Evolutionary conservation across 2,329 filamentous ascomycete genomes (phyloP), one percentile per base, ranked within the genome.

Genomic region (Didymella exigua): DNA sequence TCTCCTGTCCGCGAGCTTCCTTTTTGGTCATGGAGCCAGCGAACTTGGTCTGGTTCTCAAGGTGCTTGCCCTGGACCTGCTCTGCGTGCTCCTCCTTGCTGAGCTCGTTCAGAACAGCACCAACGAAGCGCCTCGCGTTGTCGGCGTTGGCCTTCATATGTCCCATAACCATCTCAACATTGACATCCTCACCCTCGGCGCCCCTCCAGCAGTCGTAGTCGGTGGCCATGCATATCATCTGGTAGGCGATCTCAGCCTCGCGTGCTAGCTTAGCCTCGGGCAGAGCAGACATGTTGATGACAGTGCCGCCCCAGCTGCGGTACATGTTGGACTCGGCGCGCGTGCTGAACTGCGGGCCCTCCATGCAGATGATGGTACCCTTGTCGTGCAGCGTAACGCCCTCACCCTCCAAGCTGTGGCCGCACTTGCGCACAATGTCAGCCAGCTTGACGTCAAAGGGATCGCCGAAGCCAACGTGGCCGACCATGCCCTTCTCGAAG

Each of bases 181-280:
- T 93, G 59, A 99, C 95, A 58, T 85, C 81, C 62, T 88, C 89
- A 37, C 84, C 84, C 54, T 86, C 89, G 43, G 84, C 84, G 18
- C 84, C 86, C 73, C 93, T 89, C 95, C 95, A 99, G 86, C 93
- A 98, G 81, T 99, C 95, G 76, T 99, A 99, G 81, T 99, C 95
- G 24, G 95, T 99, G 29, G 91, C 91, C 95, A 99, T 99, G 82
- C 93, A 96, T 71, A 99, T 96, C 85, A 97, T 96, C 80, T 96
- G 92, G 78, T 98, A 98, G 30, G 89, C 89, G 67, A 99, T 89
- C 81, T 99, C 95, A 21, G 95, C 95, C 80, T 99, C 95, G 49
- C 91, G 88, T 9, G 95, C 95, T 18, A 99, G 87, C 82, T 99
- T 99, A 44, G 93, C 90, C 79, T 99, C 95, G 18, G 95, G 95